These are phyloP conservation scores for Moniliella sp. DNA, from an alignment of 1,284 basidiomycete genomes.

Conservation along the genomic window DNA sequence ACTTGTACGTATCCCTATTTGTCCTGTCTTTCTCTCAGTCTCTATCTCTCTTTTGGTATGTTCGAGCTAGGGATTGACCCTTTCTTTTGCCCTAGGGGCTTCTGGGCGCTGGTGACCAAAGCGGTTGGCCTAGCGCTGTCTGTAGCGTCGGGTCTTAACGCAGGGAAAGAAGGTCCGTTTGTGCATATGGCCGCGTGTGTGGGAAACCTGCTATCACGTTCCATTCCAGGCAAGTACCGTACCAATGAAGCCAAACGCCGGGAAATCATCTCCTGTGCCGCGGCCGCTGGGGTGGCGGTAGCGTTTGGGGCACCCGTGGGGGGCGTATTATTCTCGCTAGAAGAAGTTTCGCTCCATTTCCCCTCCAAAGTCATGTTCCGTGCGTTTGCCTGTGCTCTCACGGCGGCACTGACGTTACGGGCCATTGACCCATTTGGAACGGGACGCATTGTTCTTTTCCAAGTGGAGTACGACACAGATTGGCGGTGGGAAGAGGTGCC, in stretches of 20 bases:
- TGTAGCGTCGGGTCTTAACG: slow-evolving; percentile 7
- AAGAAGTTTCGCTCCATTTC: slow-evolving; percentile 68
- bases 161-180: slow-evolving; percentile 69
- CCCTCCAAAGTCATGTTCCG: slow-evolving; percentile 51
- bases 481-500: slow-evolving; percentile 63
- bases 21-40: slow-evolving; percentile 69
- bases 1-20: slow-evolving; percentile 68
- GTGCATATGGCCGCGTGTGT: slow-evolving; percentile 87
- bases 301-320: slow-evolving; percentile 27
- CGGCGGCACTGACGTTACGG: slow-evolving; percentile 33
- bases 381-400: slow-evolving; percentile 25
- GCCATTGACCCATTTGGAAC: slow-evolving; percentile 71
- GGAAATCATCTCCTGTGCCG: slow-evolving; percentile 17
- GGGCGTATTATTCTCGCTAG: slow-evolving; percentile 42
- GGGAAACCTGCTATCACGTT: slow-evolving; percentile 76
- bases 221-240: slow-evolving; percentile 47
- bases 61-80: slow-evolving; percentile 69
- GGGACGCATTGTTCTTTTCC: slow-evolving; percentile 42
- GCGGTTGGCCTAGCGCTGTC: slow-evolving; percentile 1
- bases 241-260: slow-evolving; percentile 48
- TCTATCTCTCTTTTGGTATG: slow-evolving; percentile 75
- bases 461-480: slow-evolving; percentile 74
- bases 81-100: too few species aligned
- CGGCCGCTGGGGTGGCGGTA: slow-evolving; percentile 50
- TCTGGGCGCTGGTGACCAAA: slow-evolving; percentile 1